phyloP scores from a whole-genome alignment of 1,284 basidiomycete genomes.

The Exobasidium cylindrosporum region DNA sequence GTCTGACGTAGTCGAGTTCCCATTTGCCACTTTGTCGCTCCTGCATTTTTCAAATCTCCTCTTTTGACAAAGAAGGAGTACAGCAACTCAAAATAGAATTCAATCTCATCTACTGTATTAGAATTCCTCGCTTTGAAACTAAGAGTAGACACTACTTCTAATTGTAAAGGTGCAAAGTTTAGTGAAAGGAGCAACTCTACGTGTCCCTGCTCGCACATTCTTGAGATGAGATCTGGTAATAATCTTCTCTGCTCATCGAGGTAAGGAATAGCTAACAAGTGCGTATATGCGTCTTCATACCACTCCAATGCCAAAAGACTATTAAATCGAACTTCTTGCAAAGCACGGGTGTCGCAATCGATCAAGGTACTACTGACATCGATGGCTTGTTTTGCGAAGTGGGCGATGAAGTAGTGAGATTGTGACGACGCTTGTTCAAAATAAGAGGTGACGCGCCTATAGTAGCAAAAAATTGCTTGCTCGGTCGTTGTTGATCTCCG shows the following conservation, averaged over 20 bases:
- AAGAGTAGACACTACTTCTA: conserved; percentile 83
- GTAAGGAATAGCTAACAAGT: conserved; percentile 5
- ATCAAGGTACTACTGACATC: background rate
- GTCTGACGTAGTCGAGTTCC: conserved; percentile 69
- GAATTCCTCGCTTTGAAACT: conserved; percentile 92
- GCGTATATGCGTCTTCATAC: background rate
- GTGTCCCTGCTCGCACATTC: conserved; percentile 87
- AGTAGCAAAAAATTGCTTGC: background rate
- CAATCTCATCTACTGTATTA: conserved; percentile 76
- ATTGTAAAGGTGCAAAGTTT: conserved; percentile 79
- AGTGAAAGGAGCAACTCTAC: conserved; percentile 75
- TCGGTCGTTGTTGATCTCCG: background rate
- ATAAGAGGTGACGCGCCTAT: background rate
- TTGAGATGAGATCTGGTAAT: conserved; percentile 58
- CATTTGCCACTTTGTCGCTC: conserved; percentile 82
- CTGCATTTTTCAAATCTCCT: conserved; percentile 53
- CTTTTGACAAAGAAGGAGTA: conserved; percentile 70
- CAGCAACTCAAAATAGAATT: conserved; percentile 87
- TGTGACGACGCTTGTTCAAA: background rate
- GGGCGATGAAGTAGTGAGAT: background rate
- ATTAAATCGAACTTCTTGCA: background rate
- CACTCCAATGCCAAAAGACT: background rate
- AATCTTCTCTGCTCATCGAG: conserved; percentile 14
- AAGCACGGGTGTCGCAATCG: background rate
- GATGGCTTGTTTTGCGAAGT: background rate